Conservation (phyloP, 495 filamentous ascomycete species). For the Talaromyces ruber region DNA sequence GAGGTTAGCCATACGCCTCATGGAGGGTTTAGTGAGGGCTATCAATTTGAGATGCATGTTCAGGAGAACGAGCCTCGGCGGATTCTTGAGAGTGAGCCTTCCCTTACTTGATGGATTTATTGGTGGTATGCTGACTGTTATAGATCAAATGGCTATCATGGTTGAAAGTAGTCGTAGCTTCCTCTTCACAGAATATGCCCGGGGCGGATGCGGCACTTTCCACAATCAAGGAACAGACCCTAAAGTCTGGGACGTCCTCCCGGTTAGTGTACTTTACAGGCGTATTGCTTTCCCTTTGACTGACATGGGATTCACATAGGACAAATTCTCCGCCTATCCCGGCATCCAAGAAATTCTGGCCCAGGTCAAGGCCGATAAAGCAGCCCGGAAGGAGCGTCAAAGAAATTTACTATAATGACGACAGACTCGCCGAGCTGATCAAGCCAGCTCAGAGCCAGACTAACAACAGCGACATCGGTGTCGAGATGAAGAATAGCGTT, state of each 20-base stretch:
- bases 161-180: conserved; percentile 32
- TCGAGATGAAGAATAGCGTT: neutral
- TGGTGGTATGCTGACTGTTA: neutral
- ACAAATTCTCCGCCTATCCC: conserved; percentile 28
- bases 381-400: conserved; percentile 15
- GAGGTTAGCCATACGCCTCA: conserved; percentile 34
- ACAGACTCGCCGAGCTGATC: conserved; percentile 12
- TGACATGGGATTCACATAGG: conserved; percentile 10
- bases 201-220: conserved; percentile 24
- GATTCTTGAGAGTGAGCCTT: conserved; percentile 25
- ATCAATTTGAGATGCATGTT: conserved; percentile 29
- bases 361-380: conserved; percentile 24
- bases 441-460: neutral
- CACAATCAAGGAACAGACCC: conserved; percentile 30
- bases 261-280: conserved; percentile 10
- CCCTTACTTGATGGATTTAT: neutral
- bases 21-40: conserved; percentile 32
- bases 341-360: conserved; percentile 25
- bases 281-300: neutral
- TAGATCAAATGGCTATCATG: conserved; percentile 27
- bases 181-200: conserved; percentile 33
- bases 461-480: neutral
- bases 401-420: conserved; percentile 24
- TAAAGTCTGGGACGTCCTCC: conserved; percentile 31
- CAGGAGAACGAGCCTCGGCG: conserved; percentile 31